Base-by-base conservation (phyloP, 495 filamentous ascomycete species). In the Podospora conica region DNA sequence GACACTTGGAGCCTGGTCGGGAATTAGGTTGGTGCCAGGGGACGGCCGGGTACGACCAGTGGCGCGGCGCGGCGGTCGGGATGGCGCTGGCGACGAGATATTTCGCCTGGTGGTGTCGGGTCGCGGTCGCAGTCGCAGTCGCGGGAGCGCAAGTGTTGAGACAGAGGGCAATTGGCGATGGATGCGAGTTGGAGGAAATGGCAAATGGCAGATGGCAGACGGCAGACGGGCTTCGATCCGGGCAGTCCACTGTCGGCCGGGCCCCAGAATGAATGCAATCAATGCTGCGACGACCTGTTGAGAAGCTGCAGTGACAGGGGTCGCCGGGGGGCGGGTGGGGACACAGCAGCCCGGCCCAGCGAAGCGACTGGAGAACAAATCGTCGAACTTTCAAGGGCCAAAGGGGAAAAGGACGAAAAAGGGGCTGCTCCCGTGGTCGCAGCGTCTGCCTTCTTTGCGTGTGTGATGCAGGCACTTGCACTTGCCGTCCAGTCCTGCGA, bases 291-390 rank as follows among this genome's bases (percentile, higher is more conserved):
- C 40, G 40, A 48, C 40, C 15, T 48, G 40, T 48, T 64, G 63
- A 27, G 28, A 64, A 55, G 55, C 23, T 12, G 55, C 25, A 58
- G 54, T 12, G 63, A 64, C 63, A 55, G 63, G 63, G 63, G 63
- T 58, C 40, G 63, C 63, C 55, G 40, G 63, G 62, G 62, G 62
- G 62, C 53, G n/a, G 60, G 53, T 63, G 61, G 61, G 54, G 53
- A 53, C 40, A 29, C 40, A 55, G 27, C 40, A 29, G 25, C 58
- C 12, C 58, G 11, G 58, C 56, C 23, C 48, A 33, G 61, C 40
- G 61, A 63, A 63, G 61, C 61, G 61, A 63, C 61, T 54, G 61
- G 61, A 55, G 61, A 63, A 63, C 61, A 63, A 63, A 21, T 61
- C 59, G 59, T n/a, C 40, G 40, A 48, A 48, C 40, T 3, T 31